A percentile compares a stretch with the other conserved stretches of the same genome.
Evolutionary conservation across 345 rosid species (phyloP).

Genomic region (Euclidium syriacum): DNA sequence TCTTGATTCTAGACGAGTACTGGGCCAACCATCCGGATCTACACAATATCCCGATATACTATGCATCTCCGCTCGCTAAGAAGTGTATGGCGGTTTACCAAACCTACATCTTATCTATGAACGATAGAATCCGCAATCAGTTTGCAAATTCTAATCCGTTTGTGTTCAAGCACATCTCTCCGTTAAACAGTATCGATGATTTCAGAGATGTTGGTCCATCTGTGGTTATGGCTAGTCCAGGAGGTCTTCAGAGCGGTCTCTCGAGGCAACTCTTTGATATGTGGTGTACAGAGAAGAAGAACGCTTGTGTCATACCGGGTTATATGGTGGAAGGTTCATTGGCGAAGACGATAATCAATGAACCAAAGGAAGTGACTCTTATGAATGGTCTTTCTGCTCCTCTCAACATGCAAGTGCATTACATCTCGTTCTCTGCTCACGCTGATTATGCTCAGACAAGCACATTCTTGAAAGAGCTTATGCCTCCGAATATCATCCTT

Average conservation of each 20-base stretch:
- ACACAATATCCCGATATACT: constrained; percentile 86
- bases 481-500: constrained; percentile 92
- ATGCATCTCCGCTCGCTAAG: constrained; percentile 94
- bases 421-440: constrained; percentile 91
- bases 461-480: constrained; percentile 79
- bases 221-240: constrained; percentile 94
- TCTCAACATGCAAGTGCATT: constrained; percentile 86
- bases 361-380: constrained; percentile 90
- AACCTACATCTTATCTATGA: constrained; percentile 93
- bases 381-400: constrained; percentile 91
- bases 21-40: constrained; percentile 88
- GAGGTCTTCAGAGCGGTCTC: constrained; percentile 88
- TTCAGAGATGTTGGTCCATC: constrained; percentile 85
- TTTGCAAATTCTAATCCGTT: constrained; percentile 90
- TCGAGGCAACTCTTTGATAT: constrained; percentile 85
- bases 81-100: constrained; percentile 96
- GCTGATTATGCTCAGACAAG: constrained; percentile 98
- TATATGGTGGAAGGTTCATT: constrained; percentile 80
- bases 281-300: constrained; percentile 94
- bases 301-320: constrained; percentile 81
- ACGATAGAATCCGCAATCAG: constrained; percentile 85
- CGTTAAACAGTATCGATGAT: constrained; percentile 78
- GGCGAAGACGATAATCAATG: constrained; percentile 78
- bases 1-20: constrained; percentile 80
- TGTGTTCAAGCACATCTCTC: constrained; percentile 82